These are phyloP conservation scores for Tulasnella sp. DNA, from an alignment of 768 basidiomycete species.

Conservation along the genomic window DNA sequence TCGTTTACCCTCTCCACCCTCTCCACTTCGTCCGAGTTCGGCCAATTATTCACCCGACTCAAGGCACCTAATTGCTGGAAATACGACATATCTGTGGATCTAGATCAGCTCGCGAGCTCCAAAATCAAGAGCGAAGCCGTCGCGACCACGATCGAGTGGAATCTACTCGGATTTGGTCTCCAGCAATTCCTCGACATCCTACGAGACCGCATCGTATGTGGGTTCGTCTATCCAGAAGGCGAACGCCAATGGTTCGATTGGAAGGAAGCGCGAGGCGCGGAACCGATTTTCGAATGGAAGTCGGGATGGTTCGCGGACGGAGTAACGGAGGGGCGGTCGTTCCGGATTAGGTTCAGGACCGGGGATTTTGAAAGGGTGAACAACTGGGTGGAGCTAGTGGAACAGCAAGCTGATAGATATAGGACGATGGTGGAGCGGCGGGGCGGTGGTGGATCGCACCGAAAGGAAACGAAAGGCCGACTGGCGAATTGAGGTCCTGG, in stretches of 20 bases:
- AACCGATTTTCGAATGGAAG: neutral
- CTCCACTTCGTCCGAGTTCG: neutral
- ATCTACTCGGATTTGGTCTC: neutral
- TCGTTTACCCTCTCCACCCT: neutral
- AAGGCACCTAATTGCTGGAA: neutral
- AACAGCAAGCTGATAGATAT: neutral
- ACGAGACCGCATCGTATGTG: neutral
- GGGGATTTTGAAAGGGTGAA: neutral
- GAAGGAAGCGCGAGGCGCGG: neutral
- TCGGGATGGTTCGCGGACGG: neutral
- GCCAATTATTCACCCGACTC: neutral
- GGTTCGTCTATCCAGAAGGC: neutral
- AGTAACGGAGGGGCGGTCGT: neutral
- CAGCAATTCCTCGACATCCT: neutral
- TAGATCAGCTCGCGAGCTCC: neutral
- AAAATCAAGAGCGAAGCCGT: neutral
- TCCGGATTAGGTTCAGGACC: neutral
- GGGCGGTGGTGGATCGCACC: neutral
- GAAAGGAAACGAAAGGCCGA: neutral
- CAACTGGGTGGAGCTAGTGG: neutral
- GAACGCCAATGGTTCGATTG: neutral
- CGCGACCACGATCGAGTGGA: neutral
- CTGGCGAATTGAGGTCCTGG: neutral
- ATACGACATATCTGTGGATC: neutral
- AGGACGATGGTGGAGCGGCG: neutral